Evolutionary conservation across 805 yeast genomes (phyloP).

Genomic region (Saccharomycopsis vini): DNA sequence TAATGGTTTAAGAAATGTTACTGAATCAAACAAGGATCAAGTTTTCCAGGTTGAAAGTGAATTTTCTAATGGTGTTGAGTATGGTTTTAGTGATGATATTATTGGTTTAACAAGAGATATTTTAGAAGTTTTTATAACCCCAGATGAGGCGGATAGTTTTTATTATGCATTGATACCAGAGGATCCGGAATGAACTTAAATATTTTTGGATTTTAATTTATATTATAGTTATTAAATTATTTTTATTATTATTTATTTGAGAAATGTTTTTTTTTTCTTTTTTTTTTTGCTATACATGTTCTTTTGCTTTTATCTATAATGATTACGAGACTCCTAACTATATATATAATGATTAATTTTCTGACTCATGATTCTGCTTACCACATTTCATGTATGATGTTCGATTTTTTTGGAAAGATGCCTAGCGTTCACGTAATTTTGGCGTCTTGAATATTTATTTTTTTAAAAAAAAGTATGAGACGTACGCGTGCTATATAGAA

Average conservation of each 20-base stretch:
- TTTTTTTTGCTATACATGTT: too few relatives aligned
- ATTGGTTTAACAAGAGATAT: conserved; percentile 65
- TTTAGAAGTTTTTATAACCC: conserved; percentile 56
- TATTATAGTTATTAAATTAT: not conserved
- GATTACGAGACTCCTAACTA: too few relatives aligned
- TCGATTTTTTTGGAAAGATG: too few relatives aligned
- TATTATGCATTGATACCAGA: conserved; percentile 30
- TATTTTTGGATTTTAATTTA: not conserved
- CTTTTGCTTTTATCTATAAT: too few relatives aligned
- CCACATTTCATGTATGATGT: too few relatives aligned
- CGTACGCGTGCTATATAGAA: too few relatives aligned
- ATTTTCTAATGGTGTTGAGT: conserved; percentile 50
- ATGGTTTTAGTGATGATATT: conserved; percentile 51
- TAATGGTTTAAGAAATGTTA: conserved; percentile 30
- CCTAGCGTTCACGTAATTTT: too few relatives aligned
- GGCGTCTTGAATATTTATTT: too few relatives aligned
- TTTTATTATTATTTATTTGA: not conserved
- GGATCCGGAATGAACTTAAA: conserved; percentile 9
- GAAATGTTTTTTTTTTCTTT: not conserved
- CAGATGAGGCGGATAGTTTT: conserved; percentile 72
- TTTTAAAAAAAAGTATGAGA: too few relatives aligned
- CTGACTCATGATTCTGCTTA: too few relatives aligned
- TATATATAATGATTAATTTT: too few relatives aligned
- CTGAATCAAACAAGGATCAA: conserved; percentile 24
- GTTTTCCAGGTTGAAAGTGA: conserved; percentile 31